phyloP scores from a whole-genome alignment of 164 flowering plant genomes.

The Sedum album region DNA sequence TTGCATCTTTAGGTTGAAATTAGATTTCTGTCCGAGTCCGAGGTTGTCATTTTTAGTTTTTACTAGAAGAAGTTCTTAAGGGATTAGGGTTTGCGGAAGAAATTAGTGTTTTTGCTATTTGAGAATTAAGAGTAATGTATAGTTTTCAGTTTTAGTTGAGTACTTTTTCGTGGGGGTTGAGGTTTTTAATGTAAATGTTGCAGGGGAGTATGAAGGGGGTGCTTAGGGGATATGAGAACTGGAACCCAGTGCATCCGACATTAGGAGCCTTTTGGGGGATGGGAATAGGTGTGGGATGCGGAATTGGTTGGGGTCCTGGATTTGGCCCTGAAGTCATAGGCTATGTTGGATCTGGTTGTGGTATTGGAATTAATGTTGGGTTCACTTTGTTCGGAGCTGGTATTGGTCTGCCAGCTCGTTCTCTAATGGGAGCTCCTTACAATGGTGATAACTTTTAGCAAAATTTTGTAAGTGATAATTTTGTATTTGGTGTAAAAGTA shows the following conservation, averaged over 20 bases:
- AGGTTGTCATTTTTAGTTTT: background rate
- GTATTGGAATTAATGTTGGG: constrained; percentile 84
- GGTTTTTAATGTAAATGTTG: too few relatives aligned
- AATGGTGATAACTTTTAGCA: constrained; percentile 34
- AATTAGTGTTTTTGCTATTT: background rate
- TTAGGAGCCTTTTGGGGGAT: constrained; percentile 94
- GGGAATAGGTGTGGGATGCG: constrained; percentile 88
- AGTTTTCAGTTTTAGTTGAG: too few relatives aligned
- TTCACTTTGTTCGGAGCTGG: constrained; percentile 79
- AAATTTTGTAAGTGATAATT: background rate
- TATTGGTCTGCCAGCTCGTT: constrained; percentile 85
- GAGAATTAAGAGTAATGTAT: background rate
- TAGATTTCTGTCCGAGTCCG: background rate
- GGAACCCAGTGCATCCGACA: constrained; percentile 99
- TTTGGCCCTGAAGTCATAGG: constrained; percentile 95
- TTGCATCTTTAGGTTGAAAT: background rate
- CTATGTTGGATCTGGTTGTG: constrained; percentile 96
- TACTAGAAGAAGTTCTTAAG: background rate
- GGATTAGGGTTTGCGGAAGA: background rate
- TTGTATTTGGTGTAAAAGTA: background rate
- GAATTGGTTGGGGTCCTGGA: constrained; percentile 98
- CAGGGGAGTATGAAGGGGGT: constrained; percentile 73
- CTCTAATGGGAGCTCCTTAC: constrained; percentile 42
- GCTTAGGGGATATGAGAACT: constrained; percentile 70
- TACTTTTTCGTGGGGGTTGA: too few relatives aligned